Base-by-base conservation (phyloP, 176 grass and related monocot genomes). In the Alopecurus myosuroides region DNA sequence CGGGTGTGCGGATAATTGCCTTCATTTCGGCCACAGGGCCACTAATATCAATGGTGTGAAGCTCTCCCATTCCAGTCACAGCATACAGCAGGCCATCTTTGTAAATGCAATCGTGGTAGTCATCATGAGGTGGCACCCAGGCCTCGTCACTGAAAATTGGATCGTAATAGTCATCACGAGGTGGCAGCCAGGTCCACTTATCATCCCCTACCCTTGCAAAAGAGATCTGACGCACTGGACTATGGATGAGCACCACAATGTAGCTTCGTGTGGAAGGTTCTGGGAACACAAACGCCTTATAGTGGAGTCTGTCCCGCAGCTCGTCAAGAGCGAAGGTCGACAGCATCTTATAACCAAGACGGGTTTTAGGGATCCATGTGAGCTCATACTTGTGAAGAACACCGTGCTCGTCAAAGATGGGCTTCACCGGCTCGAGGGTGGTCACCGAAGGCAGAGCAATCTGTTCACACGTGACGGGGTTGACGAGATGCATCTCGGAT, bases 51-150 rank as follows among this genome's bases (percentile, higher is more conserved):
- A 80, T 66, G 1, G 19, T 6, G 4, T 65, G 10, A 13, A 66
- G 20, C 49, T 80, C 78, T 31, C 60, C 78, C 0, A 18, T 46
- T 65, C 0, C 0, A 31, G 57, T 48, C 26, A 79, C 57, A 13
- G 60, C 78, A 80, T 80, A 66, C 45, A 80, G 34, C 11, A 80
- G 17, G 62, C 41, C 77, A 80, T 65, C 58, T 18, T 65, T 65
- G 41, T 65, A 65, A 19, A 13, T 49, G 40, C 77, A 80, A 10
- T 79, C 77, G 4, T n/a, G n/a, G n/a, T n/a, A n/a, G n/a, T n/a
- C 1, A 9, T 6, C 29, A 7, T 64, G 17, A 9, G 17, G 15
- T 33, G 77, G 57, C 40, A 80, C 6, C 77, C 58, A 48, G 9
- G 77, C n/a, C n/a, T n/a, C n/a, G n/a, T n/a, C n/a, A n/a, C n/a